Base-by-base conservation (phyloP, 345 rosid genomes). In the Barbarea vulgaris region DNA sequence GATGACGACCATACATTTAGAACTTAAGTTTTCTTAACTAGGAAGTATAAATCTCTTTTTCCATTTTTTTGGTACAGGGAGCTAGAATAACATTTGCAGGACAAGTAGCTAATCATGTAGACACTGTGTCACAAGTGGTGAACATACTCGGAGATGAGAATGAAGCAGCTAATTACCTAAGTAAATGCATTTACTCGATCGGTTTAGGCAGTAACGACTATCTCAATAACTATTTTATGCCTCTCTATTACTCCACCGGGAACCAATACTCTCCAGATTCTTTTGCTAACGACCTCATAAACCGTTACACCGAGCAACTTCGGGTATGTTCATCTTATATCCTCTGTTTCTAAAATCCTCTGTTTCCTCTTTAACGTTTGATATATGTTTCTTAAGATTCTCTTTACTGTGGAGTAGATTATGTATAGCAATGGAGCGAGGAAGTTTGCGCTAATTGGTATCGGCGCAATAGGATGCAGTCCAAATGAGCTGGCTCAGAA, bases 191-290 rank as follows among this genome's bases (percentile, higher is more conserved):
- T 34, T 87, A 79, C 81, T 79, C 94, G 0, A 83, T 91, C 15
- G 95, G 90, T 0, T 79, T 94, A 44, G 98, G 98, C 4, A 94
- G 96, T 84, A 94, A 94, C 75, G 98, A 94, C 63, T 94, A 94
- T 74, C 93, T 94, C 37, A 94, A 91, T 69, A 94, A 94, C 81
- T 93, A 93, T 70, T 93, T 91, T 80, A 86, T 86, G 93, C 96
- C 98, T 10, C 75, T 67, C 7, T 71, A 62, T 39, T 94, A 94
- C 86, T 74, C 89, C 9, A 76, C 84, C 9, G 33, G 84, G 22
- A 81, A 71, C 53, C 93, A 75, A 11, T 94, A 80, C 75, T 84
- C 85, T 0, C 87, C 97, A 0, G 90, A 86, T 5, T 84, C 87
- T 13, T 94, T 73, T 17, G 88, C 97, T 3, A 75, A 83, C 42